Evolutionary conservation across 768 basidiomycete genomes (phyloP), one percentile per base, ranked within the genome.

Genomic region (Coprinopsis marcescibilis): DNA sequence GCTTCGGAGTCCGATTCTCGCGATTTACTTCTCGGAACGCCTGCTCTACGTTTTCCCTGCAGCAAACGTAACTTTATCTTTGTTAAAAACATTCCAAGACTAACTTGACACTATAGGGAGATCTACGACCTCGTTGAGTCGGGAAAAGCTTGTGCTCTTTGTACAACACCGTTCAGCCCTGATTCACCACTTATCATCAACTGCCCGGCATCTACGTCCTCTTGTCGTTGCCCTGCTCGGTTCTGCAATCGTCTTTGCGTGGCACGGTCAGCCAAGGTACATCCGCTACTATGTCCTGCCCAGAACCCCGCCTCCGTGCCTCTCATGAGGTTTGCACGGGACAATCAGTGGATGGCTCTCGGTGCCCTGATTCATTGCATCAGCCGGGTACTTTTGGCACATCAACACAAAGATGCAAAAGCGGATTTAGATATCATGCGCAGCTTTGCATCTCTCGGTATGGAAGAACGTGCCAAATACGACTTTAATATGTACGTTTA

Each of bases 171-270:
- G 1, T 65, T 88, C 41, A 59, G n/a, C n/a, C n/a, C 61, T 13
- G 63, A 72, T 33, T 64, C 70, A 26, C 64, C 73, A 2, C 67
- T 80, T 21, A 66, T 76, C 38, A 65, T 80, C 15, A 57, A 74
- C 4, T 89, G 87, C 57, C 64, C 75, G 3, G 63, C 72, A 3
- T 71, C 77, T 8, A 58, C 67, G 7, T 52, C 65, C 0, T 55
- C 62, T 2, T 56, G 64, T 24, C 59, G 61, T 21, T 90, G 89
- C 52, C 70, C 78, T 3, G 75, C 76, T 8, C 72, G 80, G 35
- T 94, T 89, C 66, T 94, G 91, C 68, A 87, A 81, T 50, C 76
- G 88, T 2, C 75, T 89, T 1, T 94, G 91, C 58, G 72, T 80
- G 12, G 62, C 75, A 13, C 80, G 87, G 29, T 79, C 85, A 0